Conservation (phyloP, 495 filamentous ascomycete species). For the Melanomma pulvis-pyrius region DNA sequence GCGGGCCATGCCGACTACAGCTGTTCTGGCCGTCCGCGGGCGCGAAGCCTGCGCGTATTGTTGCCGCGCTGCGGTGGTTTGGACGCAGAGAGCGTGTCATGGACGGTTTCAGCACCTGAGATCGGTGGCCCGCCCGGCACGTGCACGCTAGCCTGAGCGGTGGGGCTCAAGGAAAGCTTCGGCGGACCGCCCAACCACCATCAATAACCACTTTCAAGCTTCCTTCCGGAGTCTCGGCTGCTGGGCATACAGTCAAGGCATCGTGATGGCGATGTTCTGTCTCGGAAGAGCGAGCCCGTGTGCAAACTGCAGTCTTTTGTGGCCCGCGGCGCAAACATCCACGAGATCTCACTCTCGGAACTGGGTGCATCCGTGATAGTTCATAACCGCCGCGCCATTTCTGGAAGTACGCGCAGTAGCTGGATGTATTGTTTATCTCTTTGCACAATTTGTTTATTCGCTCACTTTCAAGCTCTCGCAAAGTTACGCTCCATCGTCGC, state of each 20-base stretch:
- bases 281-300: not conserved
- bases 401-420: too few relatives aligned
- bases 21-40: constrained; percentile 1
- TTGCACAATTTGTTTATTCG: not conserved
- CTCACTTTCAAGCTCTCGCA: not conserved
- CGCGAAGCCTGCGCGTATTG: constrained; percentile 16
- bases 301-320: too few relatives aligned
- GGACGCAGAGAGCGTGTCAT: constrained; percentile 24
- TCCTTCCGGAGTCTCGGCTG: not conserved
- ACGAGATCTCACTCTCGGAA: too few relatives aligned
- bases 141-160: not conserved
- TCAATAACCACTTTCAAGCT: not conserved
- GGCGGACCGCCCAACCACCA: not conserved
- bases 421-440: too few relatives aligned
- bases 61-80: constrained; percentile 11
- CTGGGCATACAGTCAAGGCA: too few relatives aligned
- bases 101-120: not conserved
- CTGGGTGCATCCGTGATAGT: too few relatives aligned
- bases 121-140: not conserved
- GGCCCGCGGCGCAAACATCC: not conserved
- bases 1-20: constrained; percentile 16
- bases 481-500: constrained; percentile 7
- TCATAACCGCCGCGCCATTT: too few relatives aligned
- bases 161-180: not conserved
- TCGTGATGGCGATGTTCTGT: not conserved